Conservation (phyloP, 2,329 filamentous ascomycete genomes). For the Alternaria panax region DNA sequence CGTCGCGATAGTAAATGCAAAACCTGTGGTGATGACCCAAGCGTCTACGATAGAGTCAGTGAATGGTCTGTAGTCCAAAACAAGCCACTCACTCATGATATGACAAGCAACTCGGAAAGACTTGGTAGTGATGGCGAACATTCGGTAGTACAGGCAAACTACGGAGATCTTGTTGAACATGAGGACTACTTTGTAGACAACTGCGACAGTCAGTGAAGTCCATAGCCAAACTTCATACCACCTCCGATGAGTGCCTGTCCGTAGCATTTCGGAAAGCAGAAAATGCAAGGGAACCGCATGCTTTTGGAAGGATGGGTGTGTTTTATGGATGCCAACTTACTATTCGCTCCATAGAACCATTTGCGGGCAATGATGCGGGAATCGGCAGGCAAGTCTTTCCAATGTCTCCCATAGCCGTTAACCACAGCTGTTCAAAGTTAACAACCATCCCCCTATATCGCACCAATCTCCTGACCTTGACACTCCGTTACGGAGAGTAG, state of each 20-base stretch:
- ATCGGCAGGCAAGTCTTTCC: constrained; percentile 19
- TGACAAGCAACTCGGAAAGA: constrained; percentile 37
- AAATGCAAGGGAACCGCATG: neutral
- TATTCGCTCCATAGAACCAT: constrained; percentile 44
- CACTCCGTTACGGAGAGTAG: constrained; percentile 33
- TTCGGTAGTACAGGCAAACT: constrained; percentile 44
- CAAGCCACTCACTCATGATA: constrained; percentile 25
- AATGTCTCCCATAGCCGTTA: constrained; percentile 32
- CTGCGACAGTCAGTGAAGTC: constrained; percentile 3
- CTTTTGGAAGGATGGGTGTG: neutral
- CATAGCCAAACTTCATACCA: neutral
- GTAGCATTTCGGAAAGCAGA: neutral
- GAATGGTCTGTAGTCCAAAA: neutral
- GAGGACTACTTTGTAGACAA: constrained; percentile 50
- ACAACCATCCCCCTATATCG: neutral
- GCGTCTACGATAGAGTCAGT: constrained; percentile 8
- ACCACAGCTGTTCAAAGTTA: constrained; percentile 26
- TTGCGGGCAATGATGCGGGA: constrained; percentile 28
- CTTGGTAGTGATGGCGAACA: constrained; percentile 39
- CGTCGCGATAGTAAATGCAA: constrained; percentile 40
- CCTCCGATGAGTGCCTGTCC: neutral
- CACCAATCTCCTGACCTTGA: constrained; percentile 23
- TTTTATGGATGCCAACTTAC: constrained; percentile 6
- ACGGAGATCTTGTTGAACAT: constrained; percentile 47
- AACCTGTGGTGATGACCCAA: constrained; percentile 43